Base-by-base conservation (phyloP, 129 eudicot species). In the Lactuca sativa region DNA sequence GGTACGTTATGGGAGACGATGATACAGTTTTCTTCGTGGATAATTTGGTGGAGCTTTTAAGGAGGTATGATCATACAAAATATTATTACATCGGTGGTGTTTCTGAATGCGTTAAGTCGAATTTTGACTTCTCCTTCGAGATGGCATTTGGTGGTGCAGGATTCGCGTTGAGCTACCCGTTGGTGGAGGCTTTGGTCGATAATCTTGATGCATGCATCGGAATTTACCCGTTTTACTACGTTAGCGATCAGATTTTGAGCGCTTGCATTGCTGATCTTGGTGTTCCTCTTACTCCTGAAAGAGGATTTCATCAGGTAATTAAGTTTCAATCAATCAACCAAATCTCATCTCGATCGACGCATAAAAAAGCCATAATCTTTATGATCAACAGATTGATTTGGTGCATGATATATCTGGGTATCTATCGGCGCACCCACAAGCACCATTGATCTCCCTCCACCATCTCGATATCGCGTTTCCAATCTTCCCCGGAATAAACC, bases 1-100 rank as follows among this genome's bases (percentile, higher is more conserved):
- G 96, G 96, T 66, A 76, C 1, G 73, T 88, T 10, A 77, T 85
- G 79, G 95, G 95, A 44, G 95, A 88, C 30, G 95, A 88, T 15
- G 95, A 83, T 57, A 77, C 95, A 0, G 44, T 88, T 0, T 88
- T 88, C 54, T 88, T 85, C 60, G 66, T 85, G 40, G 89, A 88
- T 44, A 88, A 88, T 74, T 52, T 88, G 61, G 86, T 88, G 6
- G 75, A 70, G 13, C 74, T 85, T 62, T 83, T 88, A 40, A 72
- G 70, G 36, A 67, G 73, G 36, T 83, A 75, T 62, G 95, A 88
- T 78, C 95, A 88, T n/a, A 81, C 73, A 0, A 88, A 81, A 52
- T 85, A 85, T 36, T 82, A 81, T 14, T 88, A 85, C 12, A 58
- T 88, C 13, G 91, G 91, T 0, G 85, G 85, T 0, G 64, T 73